phyloP scores from a whole-genome alignment of 257 asterid species.

The Ilex aquifolium region DNA sequence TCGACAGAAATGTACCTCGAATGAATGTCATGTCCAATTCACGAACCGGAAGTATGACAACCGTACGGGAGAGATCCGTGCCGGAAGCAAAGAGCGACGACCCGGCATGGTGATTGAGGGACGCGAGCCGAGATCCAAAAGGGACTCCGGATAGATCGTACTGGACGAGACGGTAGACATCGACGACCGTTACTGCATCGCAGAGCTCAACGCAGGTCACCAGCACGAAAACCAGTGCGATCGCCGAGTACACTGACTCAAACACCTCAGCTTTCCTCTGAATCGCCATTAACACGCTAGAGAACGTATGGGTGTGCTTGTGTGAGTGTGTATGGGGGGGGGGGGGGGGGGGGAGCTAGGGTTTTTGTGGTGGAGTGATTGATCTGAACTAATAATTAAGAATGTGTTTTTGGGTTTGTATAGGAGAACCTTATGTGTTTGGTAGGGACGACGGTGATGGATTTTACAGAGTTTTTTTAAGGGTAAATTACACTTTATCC shows the following conservation, averaged over 20 bases:
- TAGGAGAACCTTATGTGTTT: no score
- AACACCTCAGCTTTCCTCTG: slow-evolving; percentile 22
- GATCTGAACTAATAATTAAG: no score
- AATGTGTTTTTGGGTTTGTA: no score
- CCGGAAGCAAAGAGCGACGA: slow-evolving; percentile 48
- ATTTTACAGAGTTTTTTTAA: no score
- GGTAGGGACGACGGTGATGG: no score
- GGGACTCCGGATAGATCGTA: slow-evolving; percentile 87
- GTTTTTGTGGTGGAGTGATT: neutral
- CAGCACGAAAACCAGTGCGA: slow-evolving; percentile 42
- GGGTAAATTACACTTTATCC: no score
- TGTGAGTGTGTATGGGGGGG: neutral
- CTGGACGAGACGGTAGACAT: slow-evolving; percentile 93
- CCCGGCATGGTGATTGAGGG: slow-evolving; percentile 92
- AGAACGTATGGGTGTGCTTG: neutral
- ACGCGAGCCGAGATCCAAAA: slow-evolving; percentile 83
- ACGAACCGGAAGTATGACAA: slow-evolving; percentile 82
- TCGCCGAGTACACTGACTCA: slow-evolving; percentile 45
- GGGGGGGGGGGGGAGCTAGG: neutral
- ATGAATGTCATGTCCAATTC: slow-evolving; percentile 80
- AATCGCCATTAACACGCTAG: slow-evolving; percentile 33
- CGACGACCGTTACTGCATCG: slow-evolving; percentile 79
- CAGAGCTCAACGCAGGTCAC: slow-evolving; percentile 75
- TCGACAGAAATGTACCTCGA: slow-evolving; percentile 35
- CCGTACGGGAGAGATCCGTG: slow-evolving; percentile 83